Percentiles rank a stretch among this genome's conserved stretches.
Evolutionary conservation across 2,329 filamentous ascomycete genomes (phyloP).

Genomic region (Leptographium radiaticola): DNA sequence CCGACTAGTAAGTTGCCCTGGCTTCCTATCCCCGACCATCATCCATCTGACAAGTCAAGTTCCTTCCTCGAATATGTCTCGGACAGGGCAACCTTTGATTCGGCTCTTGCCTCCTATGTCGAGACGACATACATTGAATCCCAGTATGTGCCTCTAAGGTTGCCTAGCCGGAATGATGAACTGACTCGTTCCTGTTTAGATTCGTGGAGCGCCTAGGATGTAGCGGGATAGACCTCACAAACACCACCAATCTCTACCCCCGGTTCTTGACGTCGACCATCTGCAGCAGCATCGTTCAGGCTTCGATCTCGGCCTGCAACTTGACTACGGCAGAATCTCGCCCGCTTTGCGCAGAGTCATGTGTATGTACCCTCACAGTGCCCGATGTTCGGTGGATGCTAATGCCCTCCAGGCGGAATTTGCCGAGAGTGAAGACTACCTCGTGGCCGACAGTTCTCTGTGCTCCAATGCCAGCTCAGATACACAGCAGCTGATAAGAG

Average conservation of each 20-base stretch:
- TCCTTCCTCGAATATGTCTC: conserved; percentile 78
- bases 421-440: conserved; percentile 77
- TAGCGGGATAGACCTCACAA: conserved; percentile 58
- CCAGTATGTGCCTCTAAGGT: conserved; percentile 47
- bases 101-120: conserved; percentile 59
- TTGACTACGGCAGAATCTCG: conserved; percentile 50
- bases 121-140: conserved; percentile 58
- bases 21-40: too few species aligned
- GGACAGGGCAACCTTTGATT: conserved; percentile 63
- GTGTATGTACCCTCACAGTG: conserved; percentile 38
- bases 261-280: conserved; percentile 85
- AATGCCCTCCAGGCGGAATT: conserved; percentile 51
- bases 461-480: conserved; percentile 55
- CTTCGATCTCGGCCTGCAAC: conserved; percentile 59
- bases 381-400: background rate
- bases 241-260: conserved; percentile 75
- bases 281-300: conserved; percentile 89
- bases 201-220: conserved; percentile 77
- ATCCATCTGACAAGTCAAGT: conserved; percentile 28
- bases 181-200: conserved; percentile 30
- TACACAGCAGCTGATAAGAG: conserved; percentile 65
- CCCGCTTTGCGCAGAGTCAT: conserved; percentile 81
- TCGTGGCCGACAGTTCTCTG: conserved; percentile 59
- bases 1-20: conserved; percentile 15
- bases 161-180: background rate